Percentiles rank a stretch among this genome's conserved stretches.
Conservation (phyloP, 768 basidiomycete species). For the Hypholoma fasciculare region DNA sequence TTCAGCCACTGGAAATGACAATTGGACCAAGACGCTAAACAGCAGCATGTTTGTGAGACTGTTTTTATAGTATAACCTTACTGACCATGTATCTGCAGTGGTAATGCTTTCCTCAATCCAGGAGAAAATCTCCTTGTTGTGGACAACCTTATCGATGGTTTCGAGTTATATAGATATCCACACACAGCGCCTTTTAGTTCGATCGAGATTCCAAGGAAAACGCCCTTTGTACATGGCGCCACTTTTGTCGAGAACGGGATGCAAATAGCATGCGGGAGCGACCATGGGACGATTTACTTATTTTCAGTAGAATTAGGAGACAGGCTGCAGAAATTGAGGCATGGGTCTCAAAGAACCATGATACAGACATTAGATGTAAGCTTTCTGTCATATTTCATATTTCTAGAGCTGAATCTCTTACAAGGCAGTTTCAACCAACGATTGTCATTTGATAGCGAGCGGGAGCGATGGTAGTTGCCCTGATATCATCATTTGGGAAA, state of each 20-base stretch:
- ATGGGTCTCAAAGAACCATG: not conserved
- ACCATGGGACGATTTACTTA: constrained; percentile 11
- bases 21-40: constrained; percentile 2
- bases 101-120: not conserved
- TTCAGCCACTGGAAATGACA: not conserved
- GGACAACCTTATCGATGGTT: constrained; percentile 13
- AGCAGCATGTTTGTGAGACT: constrained; percentile 6
- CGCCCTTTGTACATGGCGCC: constrained; percentile 4
- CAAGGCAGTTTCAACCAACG: not conserved
- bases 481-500: not conserved
- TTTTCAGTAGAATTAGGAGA: not conserved
- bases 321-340: constrained; percentile 3
- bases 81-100: not conserved
- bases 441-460: not conserved
- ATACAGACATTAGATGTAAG: constrained; percentile 13
- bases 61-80: not conserved
- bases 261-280: constrained; percentile 9
- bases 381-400: too few relatives aligned
- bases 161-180: constrained; percentile 9
- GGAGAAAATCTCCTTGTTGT: constrained; percentile 3
- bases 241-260: constrained; percentile 3
- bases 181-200: not conserved
- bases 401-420: too few relatives aligned
- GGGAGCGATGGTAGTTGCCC: not conserved
- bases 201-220: not conserved